Conservation (phyloP, 2,329 filamentous ascomycete species). For the Fusarium gaditjirri region DNA sequence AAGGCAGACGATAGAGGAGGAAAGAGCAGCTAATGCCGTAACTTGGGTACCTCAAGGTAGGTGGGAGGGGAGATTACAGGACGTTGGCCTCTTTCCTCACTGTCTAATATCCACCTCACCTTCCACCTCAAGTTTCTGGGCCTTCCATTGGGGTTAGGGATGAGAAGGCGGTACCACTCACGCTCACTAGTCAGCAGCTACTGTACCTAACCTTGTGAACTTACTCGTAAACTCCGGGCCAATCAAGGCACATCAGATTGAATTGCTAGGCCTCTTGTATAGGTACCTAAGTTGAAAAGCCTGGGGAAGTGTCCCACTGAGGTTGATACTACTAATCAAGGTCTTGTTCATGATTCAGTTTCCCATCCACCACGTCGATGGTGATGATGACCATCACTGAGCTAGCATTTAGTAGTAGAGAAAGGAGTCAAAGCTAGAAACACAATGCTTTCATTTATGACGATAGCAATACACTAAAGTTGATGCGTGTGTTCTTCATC, state of each 20-base stretch:
- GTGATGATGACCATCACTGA: constrained; percentile 4
- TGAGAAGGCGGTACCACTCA: constrained; percentile 1
- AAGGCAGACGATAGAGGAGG: constrained; percentile 13
- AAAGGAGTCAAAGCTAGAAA: background rate
- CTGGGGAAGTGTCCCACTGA: background rate
- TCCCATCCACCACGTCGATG: constrained; percentile 3
- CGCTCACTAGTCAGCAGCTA: constrained; percentile 8
- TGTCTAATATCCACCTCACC: constrained; percentile 4
- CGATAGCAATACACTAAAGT: constrained; percentile 5
- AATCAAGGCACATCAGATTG: constrained; percentile 13
- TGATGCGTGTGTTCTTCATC: background rate
- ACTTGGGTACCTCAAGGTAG: background rate
- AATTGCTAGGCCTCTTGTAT: constrained; percentile 8
- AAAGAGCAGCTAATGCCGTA: constrained; percentile 3
- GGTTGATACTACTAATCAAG: background rate
- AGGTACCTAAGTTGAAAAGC: background rate
- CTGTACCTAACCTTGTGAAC: background rate
- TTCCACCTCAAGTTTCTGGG: background rate
- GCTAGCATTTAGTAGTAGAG: background rate
- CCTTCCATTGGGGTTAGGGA: background rate
- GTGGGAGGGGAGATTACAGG: constrained; percentile 40
- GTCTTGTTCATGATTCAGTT: constrained; percentile 22
- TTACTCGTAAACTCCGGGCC: background rate
- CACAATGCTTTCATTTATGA: constrained; percentile 13
- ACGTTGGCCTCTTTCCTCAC: constrained; percentile 20